Evolutionary conservation across 1,284 basidiomycete genomes (phyloP), one percentile per base, ranked within the genome.

Genomic region (Cryptococcus sp.): DNA sequence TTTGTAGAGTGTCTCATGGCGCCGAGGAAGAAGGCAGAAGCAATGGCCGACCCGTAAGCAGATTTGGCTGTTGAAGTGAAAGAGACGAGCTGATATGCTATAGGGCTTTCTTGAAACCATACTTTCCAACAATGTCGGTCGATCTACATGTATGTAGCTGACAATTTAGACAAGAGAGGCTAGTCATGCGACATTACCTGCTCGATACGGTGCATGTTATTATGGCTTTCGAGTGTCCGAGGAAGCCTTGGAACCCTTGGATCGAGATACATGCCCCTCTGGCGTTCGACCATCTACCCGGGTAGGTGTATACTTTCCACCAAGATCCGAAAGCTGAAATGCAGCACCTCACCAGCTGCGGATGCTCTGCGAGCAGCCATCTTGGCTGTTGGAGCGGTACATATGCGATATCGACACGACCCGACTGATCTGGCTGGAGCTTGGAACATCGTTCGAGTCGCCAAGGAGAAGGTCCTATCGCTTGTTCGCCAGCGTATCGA

Each of bases 151-250:
- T 38, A 35, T n/a, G 23, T 50, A 43, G 36, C 47, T 38, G 26
- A 43, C 19, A n/a, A 10, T n/a, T 25, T 42, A 68, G 67, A 12
- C 63, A 67, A 42, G 69, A 71, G 32, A 58, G 65, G 9, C 43
- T 71, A 19, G 60, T 71, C 21, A 66, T 71, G 34, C 66, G 63
- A n/a, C 69, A 71, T 43, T 71, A 71, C 48, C 57, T 71, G 12
- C 56, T 59, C 1, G 53, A 63, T 25, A 68, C 67, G 1, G 65
- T 68, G 16, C 63, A 66, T 40, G 60, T 69, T 39, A 69, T 68
- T 49, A 59, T 69, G 22, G 69, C 69, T 1, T 65, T 67, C 38
- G 66, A 71, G 32, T 60, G 57, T 3, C 47, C 53, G 2, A 50
- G 53, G 34, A 58, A 54, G 25, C 64, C 65, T 1, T 69, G 66